Percentiles rank a stretch among this genome's conserved stretches.
Conservation (phyloP, 768 basidiomycete genomes). For the Naganishia onofrii region DNA sequence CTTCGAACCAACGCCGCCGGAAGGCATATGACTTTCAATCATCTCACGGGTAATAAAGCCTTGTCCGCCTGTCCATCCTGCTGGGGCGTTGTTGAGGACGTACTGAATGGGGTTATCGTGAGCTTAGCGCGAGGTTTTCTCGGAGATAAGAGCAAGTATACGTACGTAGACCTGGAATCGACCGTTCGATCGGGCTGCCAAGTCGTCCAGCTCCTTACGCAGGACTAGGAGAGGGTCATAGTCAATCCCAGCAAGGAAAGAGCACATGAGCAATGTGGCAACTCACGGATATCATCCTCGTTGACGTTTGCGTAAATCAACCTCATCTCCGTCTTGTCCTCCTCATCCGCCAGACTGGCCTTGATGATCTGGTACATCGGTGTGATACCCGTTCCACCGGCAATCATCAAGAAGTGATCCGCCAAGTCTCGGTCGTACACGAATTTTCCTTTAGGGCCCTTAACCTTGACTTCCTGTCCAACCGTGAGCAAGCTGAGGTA, state of each 20-base stretch:
- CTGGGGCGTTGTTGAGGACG: conserved; percentile 91
- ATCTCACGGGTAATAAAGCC: conserved; percentile 94
- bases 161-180: conserved; percentile 69
- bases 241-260: conserved; percentile 20
- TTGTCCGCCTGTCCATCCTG: conserved; percentile 76
- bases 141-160: background rate
- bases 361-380: conserved; percentile 99
- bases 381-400: conserved; percentile 96
- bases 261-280: background rate
- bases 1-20: conserved; percentile 41
- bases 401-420: conserved; percentile 89
- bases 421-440: conserved; percentile 70
- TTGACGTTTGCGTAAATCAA: conserved; percentile 97
- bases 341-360: conserved; percentile 83
- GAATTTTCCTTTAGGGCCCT: conserved; percentile 96
- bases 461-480: conserved; percentile 82
- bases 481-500: conserved; percentile 76
- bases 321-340: conserved; percentile 73
- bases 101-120: conserved; percentile 55
- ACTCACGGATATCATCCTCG: conserved; percentile 72
- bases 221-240: conserved; percentile 56
- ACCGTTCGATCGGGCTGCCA: conserved; percentile 62
- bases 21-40: conserved; percentile 76
- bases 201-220: conserved; percentile 77
- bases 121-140: background rate